Percentiles rank a stretch among this genome's conserved stretches.
Conservation (phyloP, 495 filamentous ascomycete species). For the Aspergillus asperescens region DNA sequence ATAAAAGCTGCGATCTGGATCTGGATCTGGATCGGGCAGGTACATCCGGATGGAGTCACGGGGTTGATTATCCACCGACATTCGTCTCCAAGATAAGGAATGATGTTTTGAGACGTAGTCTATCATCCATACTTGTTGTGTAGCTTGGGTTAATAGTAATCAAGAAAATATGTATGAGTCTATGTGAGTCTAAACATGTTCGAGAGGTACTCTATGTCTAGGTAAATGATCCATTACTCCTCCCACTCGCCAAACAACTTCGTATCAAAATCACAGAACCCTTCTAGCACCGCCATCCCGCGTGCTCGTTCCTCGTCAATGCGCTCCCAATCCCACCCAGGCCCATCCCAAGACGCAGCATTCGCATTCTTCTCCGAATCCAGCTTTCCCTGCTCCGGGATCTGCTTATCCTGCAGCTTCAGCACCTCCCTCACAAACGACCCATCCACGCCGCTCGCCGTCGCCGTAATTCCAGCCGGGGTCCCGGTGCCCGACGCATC, state of each 20-base stretch:
- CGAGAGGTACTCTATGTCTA: slow-evolving; percentile 1
- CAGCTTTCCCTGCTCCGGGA: slow-evolving; percentile 23
- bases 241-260: slow-evolving; percentile 41
- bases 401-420: slow-evolving; percentile 27
- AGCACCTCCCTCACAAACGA: slow-evolving; percentile 37
- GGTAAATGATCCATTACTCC: slow-evolving; percentile 8
- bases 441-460: slow-evolving; percentile 28
- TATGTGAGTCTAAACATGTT: too few relatives aligned
- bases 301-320: slow-evolving; percentile 54
- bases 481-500: slow-evolving; percentile 34
- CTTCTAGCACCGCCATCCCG: slow-evolving; percentile 49
- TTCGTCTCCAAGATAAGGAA: too few relatives aligned
- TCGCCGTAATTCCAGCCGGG: slow-evolving; percentile 32
- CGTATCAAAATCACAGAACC: slow-evolving; percentile 48
- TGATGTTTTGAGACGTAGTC: too few relatives aligned
- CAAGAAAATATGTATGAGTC: too few relatives aligned
- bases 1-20: neutral
- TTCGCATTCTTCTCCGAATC: slow-evolving; percentile 34
- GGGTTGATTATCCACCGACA: neutral
- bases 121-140: too few relatives aligned
- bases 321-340: slow-evolving; percentile 49
- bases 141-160: too few relatives aligned
- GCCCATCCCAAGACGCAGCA: slow-evolving; percentile 30
- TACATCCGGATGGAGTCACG: slow-evolving; percentile 8
- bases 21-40: slow-evolving; percentile 12